phyloP scores from a whole-genome alignment of 2,329 filamentous ascomycete genomes.

The Fusarium poae region DNA sequence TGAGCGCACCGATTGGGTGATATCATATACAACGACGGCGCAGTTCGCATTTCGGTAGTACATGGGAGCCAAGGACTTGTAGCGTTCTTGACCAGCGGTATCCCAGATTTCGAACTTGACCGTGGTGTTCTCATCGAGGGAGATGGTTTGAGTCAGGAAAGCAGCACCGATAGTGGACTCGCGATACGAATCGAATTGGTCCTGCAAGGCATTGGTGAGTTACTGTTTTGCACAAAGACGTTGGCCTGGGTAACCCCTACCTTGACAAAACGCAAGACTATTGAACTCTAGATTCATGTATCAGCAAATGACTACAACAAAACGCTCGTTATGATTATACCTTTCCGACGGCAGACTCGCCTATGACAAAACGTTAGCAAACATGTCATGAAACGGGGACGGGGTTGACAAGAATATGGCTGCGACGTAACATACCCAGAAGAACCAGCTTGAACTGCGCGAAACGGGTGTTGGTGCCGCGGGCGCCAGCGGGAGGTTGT shows the following conservation, averaged over 20 bases:
- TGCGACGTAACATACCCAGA: constrained; percentile 74
- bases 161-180: constrained; percentile 98
- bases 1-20: constrained; percentile 91
- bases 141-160: constrained; percentile 98
- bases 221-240: constrained; percentile 2
- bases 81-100: constrained; percentile 97
- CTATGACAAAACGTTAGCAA: constrained; percentile 66
- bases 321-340: constrained; percentile 62
- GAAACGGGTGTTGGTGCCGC: constrained; percentile 83
- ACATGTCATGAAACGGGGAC: constrained; percentile 21
- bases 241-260: constrained; percentile 61
- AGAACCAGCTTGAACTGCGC: constrained; percentile 99
- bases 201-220: constrained; percentile 64
- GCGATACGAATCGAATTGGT: constrained; percentile 98
- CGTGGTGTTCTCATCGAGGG: constrained; percentile 96
- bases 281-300: constrained; percentile 77
- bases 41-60: constrained; percentile 99
- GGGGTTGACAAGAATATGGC: constrained; percentile 20
- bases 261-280: constrained; percentile 98
- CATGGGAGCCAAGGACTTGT: constrained; percentile 99
- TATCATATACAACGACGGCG: constrained; percentile 98
- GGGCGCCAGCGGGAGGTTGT: constrained; percentile 73
- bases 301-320: constrained; percentile 37
- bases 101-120: constrained; percentile 99
- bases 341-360: constrained; percentile 99